These are phyloP conservation scores for Articulospora tetracladia DNA, from an alignment of 495 filamentous ascomycete species.

Conservation along the genomic window DNA sequence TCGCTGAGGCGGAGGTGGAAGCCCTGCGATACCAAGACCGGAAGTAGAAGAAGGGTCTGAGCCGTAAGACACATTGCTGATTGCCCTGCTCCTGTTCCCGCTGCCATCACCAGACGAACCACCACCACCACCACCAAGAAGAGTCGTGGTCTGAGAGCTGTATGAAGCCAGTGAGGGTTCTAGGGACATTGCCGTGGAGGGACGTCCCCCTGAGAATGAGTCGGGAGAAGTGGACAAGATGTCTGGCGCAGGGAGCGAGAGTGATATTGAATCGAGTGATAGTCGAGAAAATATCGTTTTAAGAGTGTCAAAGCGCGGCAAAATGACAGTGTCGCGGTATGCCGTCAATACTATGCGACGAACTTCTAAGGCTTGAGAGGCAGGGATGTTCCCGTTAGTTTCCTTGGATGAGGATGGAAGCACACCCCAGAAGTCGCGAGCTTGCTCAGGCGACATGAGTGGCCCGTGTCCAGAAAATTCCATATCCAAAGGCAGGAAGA, in stretches of 20 bases:
- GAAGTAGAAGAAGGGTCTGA: conserved; percentile 30
- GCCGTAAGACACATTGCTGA: conserved; percentile 80
- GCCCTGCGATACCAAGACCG: conserved; percentile 28
- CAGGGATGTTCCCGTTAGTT: conserved; percentile 25
- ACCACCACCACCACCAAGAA: conserved; percentile 56
- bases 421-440: conserved; percentile 82
- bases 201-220: conserved; percentile 37
- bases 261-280: conserved; percentile 56
- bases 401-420: conserved; percentile 27
- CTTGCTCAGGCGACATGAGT: conserved; percentile 70
- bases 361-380: conserved; percentile 64
- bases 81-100: conserved; percentile 62
- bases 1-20: conserved; percentile 40
- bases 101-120: conserved; percentile 41
- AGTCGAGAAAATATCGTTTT: conserved; percentile 89
- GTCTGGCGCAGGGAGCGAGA: conserved; percentile 7
- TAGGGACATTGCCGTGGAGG: conserved; percentile 66
- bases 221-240: conserved; percentile 24
- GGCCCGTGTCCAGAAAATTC: conserved; percentile 86
- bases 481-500: conserved; percentile 89
- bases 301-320: conserved; percentile 79
- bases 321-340: conserved; percentile 83
- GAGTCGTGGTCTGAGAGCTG: conserved; percentile 69
- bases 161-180: conserved; percentile 68
- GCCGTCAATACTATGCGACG: conserved; percentile 83